Evolutionary conservation across 768 basidiomycete genomes (phyloP).

Genomic region (Phaeotremella fagi): DNA sequence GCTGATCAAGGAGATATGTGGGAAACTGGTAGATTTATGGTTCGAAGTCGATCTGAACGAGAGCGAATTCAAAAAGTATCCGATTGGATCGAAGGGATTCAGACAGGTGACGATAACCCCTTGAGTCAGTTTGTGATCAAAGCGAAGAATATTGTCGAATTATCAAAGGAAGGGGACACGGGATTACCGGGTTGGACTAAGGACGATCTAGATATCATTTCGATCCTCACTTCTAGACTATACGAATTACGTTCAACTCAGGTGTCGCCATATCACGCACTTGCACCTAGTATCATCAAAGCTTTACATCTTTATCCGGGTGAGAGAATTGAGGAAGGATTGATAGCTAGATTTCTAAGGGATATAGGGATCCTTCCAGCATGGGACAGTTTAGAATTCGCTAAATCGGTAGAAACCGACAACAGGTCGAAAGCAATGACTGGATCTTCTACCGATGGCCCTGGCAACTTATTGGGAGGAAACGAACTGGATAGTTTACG

Average conservation of each 20-base stretch:
- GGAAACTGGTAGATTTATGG: constrained; percentile 28
- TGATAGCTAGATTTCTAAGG: constrained; percentile 53
- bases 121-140: constrained; percentile 35
- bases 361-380: constrained; percentile 71
- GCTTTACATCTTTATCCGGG: constrained; percentile 50
- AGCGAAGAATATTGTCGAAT: constrained; percentile 18
- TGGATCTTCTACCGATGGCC: not conserved
- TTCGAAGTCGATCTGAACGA: constrained; percentile 25
- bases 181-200: constrained; percentile 10
- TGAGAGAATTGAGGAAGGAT: constrained; percentile 44
- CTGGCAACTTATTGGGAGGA: constrained; percentile 18
- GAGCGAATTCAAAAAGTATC: constrained; percentile 15
- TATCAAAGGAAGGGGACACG: constrained; percentile 10
- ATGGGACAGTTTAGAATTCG: constrained; percentile 67
- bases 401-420: constrained; percentile 17
- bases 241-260: constrained; percentile 52
- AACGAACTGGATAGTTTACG: constrained; percentile 32
- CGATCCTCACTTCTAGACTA: constrained; percentile 36
- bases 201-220: constrained; percentile 29
- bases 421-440: constrained; percentile 8
- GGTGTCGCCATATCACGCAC: constrained; percentile 59
- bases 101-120: not conserved
- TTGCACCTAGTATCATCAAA: constrained; percentile 60
- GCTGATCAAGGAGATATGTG: constrained; percentile 33
- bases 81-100: constrained; percentile 7